A percentile compares a stretch with the other conserved stretches of the same genome.
Evolutionary conservation across 2,329 filamentous ascomycete genomes (phyloP).

Genomic region (Juglanconis oblonga): DNA sequence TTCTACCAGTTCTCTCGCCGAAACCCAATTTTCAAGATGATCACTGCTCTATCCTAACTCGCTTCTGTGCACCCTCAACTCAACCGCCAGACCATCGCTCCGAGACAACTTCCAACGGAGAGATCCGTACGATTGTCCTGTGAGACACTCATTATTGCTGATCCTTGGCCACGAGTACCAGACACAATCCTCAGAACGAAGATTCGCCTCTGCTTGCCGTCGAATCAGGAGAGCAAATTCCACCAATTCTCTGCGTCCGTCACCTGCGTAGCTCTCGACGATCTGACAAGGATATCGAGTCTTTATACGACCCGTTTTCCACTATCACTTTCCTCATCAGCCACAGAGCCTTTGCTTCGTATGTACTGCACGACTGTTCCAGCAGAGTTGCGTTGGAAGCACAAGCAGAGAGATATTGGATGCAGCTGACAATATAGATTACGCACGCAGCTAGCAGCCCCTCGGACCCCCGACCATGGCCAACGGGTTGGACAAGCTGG

Average conservation of each 20-base stretch:
- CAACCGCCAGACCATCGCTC: conserved; percentile 1
- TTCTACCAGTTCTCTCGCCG: background rate
- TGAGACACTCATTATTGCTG: conserved; percentile 13
- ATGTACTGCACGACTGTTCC: background rate
- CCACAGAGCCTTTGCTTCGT: conserved; percentile 13
- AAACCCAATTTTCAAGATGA: background rate
- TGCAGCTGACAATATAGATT: conserved; percentile 21
- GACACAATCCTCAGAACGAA: conserved; percentile 11
- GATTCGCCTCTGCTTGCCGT: conserved; percentile 3
- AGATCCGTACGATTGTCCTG: conserved; percentile 6
- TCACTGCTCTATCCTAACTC: background rate
- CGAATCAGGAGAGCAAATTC: background rate
- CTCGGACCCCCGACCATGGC: conserved; percentile 35
- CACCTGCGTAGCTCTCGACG: background rate
- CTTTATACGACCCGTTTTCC: conserved; percentile 15
- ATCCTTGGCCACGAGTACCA: conserved; percentile 11
- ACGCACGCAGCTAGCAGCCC: conserved; percentile 16
- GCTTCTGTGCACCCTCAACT: conserved; percentile 2
- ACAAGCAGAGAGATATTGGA: conserved; percentile 6
- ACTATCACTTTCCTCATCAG: conserved; percentile 5
- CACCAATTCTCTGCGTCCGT: background rate
- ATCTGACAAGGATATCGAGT: conserved; percentile 13
- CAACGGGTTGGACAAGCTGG: conserved; percentile 46
- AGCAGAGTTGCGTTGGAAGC: conserved; percentile 2
- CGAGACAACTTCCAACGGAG: conserved; percentile 13